Conservation (phyloP, 345 rosid genomes). For the Citrus inodora region DNA sequence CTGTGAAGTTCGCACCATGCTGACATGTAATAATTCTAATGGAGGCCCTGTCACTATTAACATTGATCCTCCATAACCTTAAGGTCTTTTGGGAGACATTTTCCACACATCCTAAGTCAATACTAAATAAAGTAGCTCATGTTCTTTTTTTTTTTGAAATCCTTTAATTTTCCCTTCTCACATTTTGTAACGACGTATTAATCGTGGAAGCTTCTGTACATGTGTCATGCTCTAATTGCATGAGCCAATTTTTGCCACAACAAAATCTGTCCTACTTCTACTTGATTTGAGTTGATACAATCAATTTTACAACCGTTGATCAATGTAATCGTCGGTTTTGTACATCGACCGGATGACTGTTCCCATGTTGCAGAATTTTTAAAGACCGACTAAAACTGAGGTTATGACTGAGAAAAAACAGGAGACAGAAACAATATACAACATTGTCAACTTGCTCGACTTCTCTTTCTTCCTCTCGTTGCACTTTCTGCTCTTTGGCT, state of each 20-base stretch:
- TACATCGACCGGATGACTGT: constrained; percentile 7
- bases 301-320: background rate
- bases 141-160: accelerated
- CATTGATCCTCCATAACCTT: no score
- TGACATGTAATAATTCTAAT: no score
- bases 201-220: no score
- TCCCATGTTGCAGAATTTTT: background rate
- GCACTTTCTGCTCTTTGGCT: constrained; percentile 24
- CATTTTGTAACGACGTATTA: no score
- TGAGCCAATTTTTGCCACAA: no score
- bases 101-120: no score
- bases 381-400: background rate
- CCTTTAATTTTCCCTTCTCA: no score
- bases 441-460: constrained; percentile 37
- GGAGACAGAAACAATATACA: constrained; percentile 7
- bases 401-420: background rate
- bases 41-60: no score
- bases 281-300: background rate
- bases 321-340: background rate
- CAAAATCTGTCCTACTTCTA: no score
- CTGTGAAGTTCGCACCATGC: no score
- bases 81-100: no score
- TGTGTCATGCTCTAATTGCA: no score
- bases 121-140: accelerated
- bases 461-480: constrained; percentile 47